Base-by-base conservation (phyloP, 2,329 filamentous ascomycete genomes). In the Penicillium verrucosum region DNA sequence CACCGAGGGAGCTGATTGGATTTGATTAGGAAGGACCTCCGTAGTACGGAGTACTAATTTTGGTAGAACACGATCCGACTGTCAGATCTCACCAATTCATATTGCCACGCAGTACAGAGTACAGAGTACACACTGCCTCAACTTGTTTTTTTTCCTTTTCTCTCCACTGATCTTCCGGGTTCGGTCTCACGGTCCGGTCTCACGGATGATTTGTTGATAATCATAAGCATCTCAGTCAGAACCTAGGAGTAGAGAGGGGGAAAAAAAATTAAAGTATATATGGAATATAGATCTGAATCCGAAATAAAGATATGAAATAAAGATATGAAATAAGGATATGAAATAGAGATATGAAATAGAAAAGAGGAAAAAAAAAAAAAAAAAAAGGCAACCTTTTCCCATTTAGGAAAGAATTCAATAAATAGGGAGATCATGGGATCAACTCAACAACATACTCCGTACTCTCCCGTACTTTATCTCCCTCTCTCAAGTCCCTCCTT, bases 71-170 rank as follows among this genome's bases (percentile, higher is more conserved):
- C 57, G 58, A 63, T 61, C 40, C 58, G 46, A 52, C 37, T 62
- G 63, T 64, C 63, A 65, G 63, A 65, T 65, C 62, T 51, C 16
- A 30, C 9, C 14, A 25, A 37, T 37, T 29, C 8, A n/a, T 62
- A 62, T 62, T 61, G 56, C 60, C 60, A 62, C 60, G 58, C 30
- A 30, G 9, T n/a, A 21, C 21, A 21, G 21, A 21, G 21, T 21
- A 47, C 51, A 14, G 21, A 21, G 21, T 21, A 47, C 51, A 14
- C 41, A 36, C 25, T 45, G 38, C 11, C 41, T 38, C 1, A 21
- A 18, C 18, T 18, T 21, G 21, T 38, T 38, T 38, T 25, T 25
- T 43, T 46, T 44, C 32, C 29, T 42, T 44, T 40, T 10, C 11
- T 9, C 41, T 36, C 51, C 44, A 48, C 34, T 49, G 37, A 54